These are phyloP conservation scores for Striga asiatica DNA, from an alignment of 257 asterid species.

Conservation along the genomic window DNA sequence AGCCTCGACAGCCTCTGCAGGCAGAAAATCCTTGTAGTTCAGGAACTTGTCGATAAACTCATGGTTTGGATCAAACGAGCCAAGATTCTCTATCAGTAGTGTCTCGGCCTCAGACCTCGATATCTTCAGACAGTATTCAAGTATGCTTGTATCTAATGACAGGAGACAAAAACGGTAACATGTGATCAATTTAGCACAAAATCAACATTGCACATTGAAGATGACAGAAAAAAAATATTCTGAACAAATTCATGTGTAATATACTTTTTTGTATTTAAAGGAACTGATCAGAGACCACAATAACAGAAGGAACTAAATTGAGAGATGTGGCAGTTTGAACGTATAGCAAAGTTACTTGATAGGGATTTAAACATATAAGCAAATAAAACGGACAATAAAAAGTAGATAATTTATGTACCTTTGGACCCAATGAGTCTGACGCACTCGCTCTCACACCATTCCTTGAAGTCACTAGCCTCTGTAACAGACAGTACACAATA, in stretches of 20 bases:
- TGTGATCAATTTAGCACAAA: background rate
- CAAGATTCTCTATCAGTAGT: slow-evolving; percentile 73
- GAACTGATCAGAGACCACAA: background rate
- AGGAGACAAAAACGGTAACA: background rate
- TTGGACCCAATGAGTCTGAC: slow-evolving; percentile 64
- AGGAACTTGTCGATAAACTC: slow-evolving; percentile 84
- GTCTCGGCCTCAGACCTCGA: slow-evolving; percentile 79
- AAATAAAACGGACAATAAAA: background rate
- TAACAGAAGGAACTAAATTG: too few relatives aligned
- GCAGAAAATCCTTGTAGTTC: slow-evolving; percentile 69
- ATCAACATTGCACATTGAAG: background rate
- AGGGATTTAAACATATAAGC: background rate
- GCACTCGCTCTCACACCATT: slow-evolving; percentile 97
- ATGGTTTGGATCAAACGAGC: slow-evolving; percentile 66
- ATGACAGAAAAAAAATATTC: too few relatives aligned
- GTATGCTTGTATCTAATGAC: slow-evolving; percentile 65
- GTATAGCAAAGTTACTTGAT: background rate
- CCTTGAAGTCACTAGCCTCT: slow-evolving; percentile 88
- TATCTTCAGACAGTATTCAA: slow-evolving; percentile 75
- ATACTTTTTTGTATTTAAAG: too few relatives aligned
- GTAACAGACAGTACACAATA: slow-evolving; percentile 19
- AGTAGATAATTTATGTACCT: slow-evolving; percentile 42
- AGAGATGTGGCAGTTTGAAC: background rate
- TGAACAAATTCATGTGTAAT: too few relatives aligned
- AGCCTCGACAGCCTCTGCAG: slow-evolving; percentile 61